Base-by-base conservation (phyloP, 805 yeast genomes). In the Torulaspora franciscae region DNA sequence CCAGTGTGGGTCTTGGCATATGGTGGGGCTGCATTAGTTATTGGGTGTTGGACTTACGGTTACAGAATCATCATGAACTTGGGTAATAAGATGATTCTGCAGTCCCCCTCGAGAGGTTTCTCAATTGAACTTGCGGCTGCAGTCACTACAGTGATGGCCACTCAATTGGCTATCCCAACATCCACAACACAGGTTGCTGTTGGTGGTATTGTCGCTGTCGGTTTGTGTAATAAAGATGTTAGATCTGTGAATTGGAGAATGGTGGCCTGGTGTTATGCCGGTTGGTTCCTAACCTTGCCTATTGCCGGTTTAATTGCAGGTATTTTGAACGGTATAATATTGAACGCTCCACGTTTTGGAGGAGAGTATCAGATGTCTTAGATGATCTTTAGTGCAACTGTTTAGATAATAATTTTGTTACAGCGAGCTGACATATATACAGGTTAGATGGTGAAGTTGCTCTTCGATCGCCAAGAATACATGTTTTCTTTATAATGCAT, bases 121-220 rank as follows among this genome's bases (percentile, higher is more conserved):
- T 68, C 85, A 9, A 79, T 83, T 59, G 91, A 83, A 67, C 68
- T 83, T 32, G 90, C 89, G 48, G 86, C 90, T 49, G 90, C 90
- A 32, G 66, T 81, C 42, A 83, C 91, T 6, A 77, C 81, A 7
- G 81, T 81, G 36, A 75, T 84, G 78, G 90, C 91, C 25, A 78
- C 91, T 5, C 83, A 81, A 62, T 71, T 83, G 50, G 69, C 74
- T 4, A 79, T 83, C 51, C 91, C 91, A 37, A 77, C 83, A 26
- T 82, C 89, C 6, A 84, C 91, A 24, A 84, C 91, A 4, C 90
- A 83, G 65, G 76, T 80, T 61, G 86, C 88, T 10, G 83, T 80
- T 45, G 91, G 91, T 48, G 86, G 87, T 47, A 81, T 85, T 32
- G 86, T 83, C 6, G 78, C 76, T 57, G 85, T 84, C 52, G 91